Percentiles rank a stretch among this genome's conserved stretches.
Evolutionary conservation across 108 stramenopile species (phyloP).

Genomic region (Nitzschia putrida): DNA sequence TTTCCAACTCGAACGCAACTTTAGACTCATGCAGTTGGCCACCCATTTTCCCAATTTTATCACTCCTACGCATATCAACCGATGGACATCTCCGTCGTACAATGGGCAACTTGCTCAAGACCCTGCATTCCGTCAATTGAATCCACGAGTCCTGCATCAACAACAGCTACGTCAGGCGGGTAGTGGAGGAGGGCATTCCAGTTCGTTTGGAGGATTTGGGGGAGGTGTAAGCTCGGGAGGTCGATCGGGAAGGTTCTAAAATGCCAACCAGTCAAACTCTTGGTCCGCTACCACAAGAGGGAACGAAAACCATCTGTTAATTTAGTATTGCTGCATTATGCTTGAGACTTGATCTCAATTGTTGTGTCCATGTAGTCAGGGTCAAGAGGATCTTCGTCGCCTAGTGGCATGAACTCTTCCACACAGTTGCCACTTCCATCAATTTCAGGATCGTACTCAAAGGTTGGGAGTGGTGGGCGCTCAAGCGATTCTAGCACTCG

Average conservation of each 20-base stretch:
- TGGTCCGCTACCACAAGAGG: neutral
- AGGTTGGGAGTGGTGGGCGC: constrained; percentile 83
- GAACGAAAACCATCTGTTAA: too few relatives aligned
- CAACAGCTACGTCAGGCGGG: neutral
- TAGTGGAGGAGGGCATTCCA: neutral
- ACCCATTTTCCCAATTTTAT: constrained; percentile 40
- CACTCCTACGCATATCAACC: constrained; percentile 29
- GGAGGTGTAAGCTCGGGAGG: constrained; percentile 38
- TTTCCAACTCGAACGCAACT: constrained; percentile 43
- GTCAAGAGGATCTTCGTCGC: constrained; percentile 77
- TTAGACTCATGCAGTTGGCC: constrained; percentile 43
- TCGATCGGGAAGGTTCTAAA: constrained; percentile 33
- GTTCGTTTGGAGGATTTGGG: constrained; percentile 20
- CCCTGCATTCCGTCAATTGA: constrained; percentile 31
- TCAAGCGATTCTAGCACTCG: constrained; percentile 58
- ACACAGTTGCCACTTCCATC: constrained; percentile 81
- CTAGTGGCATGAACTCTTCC: constrained; percentile 85
- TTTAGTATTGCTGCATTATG: constrained; percentile 12
- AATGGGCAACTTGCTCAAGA: constrained; percentile 44
- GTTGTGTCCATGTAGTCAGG: constrained; percentile 53
- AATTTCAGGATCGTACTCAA: constrained; percentile 73
- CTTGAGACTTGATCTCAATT: constrained; percentile 43
- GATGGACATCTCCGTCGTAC: constrained; percentile 42
- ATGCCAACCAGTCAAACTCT: too few relatives aligned
- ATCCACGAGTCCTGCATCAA: constrained; percentile 15